Evolutionary conservation across 495 filamentous ascomycete genomes (phyloP), one percentile per base, ranked within the genome.

Genomic region (Aspergillus funiculosus): DNA sequence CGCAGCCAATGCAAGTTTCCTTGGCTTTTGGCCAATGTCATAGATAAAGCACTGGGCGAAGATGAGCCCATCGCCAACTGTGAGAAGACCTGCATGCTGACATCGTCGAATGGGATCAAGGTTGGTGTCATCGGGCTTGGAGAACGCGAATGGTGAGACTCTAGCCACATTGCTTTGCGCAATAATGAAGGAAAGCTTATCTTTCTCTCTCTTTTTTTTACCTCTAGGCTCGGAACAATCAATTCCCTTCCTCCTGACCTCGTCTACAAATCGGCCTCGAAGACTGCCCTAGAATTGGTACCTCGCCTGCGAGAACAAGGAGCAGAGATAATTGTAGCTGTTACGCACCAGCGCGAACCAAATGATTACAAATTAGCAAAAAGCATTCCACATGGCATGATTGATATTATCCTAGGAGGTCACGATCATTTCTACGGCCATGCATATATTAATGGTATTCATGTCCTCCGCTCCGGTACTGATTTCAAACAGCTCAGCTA

Each of bases 401-500:
- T 94, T 19, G 89, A 95, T 59, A 74, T 94, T 20, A 83, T 95
- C 19, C 71, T 95, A 1, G 88, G 89, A 30, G 89, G 89, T 3
- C 89, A 95, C 53, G 89, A 95, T 48, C 89, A 95, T 55, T 90
- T 83, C 59, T 95, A 95, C 53, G 72, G 71, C 22, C 88, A 95
- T 60, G 71, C 74, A 31, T 38, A 86, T 39, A 72, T 89, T 52
- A 92, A 94, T 48, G 80, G 81, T 10, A 81, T 76, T 3, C 88
- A 95, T 55, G 72, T 94, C 2, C 71, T 95, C 2, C 78, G 89
- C 2, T 91, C 86, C 0, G 88, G 89, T 0, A 85, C 79, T 15
- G 89, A 95, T 59, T 95, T 95, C 63, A 91, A 88, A 64, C 86
- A 95, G 51, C 63, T 95, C 3, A 89, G 84, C 52, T 94, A 95